Base-by-base conservation (phyloP, 805 yeast species). In the Zygotorulaspora chibaensis region DNA sequence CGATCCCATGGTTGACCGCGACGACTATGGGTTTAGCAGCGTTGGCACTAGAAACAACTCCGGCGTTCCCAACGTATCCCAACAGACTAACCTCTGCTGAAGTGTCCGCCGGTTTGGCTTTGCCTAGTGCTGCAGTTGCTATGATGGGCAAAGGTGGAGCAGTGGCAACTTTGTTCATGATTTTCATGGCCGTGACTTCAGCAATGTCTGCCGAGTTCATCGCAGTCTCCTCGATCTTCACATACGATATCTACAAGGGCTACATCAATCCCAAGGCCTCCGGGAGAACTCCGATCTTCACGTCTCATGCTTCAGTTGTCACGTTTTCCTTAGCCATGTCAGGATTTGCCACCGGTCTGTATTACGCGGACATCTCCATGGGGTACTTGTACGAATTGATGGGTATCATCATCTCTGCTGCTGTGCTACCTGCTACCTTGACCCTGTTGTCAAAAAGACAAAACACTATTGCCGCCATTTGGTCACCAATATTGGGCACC, bases 191-290 rank as follows among this genome's bases (percentile, higher is more conserved):
- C 20, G 91, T 85, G 35, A 89, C 96, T 0, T 84, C 95, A 39
- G 96, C 96, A 20, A 80, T 87, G 77, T 85, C 95, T 27, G 91
- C 96, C 31, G 96, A 89, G 66, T 77, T 89, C 58, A 86, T 89
- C 61, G 84, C 96, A 2, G 90, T 87, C 15, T 84, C 95, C 3
- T 83, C 96, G 2, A 79, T 89, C 49, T 77, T 81, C 71, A 85
- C 96, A 36, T 89, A 87, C 57, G 96, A 89, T 68, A 73, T 89
- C 50, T 89, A 84, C 78, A 80, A 87, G 68, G 76, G 81, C 20
- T 88, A 89, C 67, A 69, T 88, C 58, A 80, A 87, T 59, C 95
- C 95, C 38, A 70, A 71, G 20, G 96, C 96, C 3, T 63, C 76
- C 7, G 93, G 96, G 55, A 84, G 80, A 62, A 75, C 72, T 58